Evolutionary conservation across 192 early-diverging fungal genomes (phyloP), one percentile per base, ranked within the genome.

Genomic region (Podila horticola): DNA sequence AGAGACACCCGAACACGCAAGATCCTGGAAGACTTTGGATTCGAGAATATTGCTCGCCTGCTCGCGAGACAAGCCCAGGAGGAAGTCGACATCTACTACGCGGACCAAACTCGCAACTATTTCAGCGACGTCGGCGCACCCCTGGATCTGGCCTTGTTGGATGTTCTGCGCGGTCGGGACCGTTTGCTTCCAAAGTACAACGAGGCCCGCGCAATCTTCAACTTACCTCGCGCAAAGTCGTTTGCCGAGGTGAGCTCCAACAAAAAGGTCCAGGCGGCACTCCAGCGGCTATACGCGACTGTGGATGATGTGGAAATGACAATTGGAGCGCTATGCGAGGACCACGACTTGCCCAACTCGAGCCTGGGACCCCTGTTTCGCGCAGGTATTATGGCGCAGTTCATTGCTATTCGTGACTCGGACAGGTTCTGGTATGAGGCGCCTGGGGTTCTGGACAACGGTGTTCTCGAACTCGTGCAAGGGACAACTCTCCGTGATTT

Each of bases 341-440:
- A 74, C 49, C 69, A 49, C 57, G 34, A 64, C 29, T 13, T 64
- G 29, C 62, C 62, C 15, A 31, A 10, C 24, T 45, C 29, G 31
- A 41, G 62, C 62, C 11, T 64, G 41, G 34, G 28, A 24, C 33
- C 28, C 12, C 11, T 64, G 26, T 63, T 38, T 19, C 38, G 38
- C 20, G 62, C 62, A 9, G n/a, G 62, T 11, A 64, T 64, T 12
- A 45, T 71, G 45, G 20, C 84, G 33, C 85, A 91, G 45, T 89
- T 90, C 64, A 22, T 41, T 3, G 67, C 74, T 13, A 36, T 89
- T n/a, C 62, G 88, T 7, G 89, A 75, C 34, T 83, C 82, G 3
- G 88, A 89, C 63, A 61, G 79, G 34, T 87, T 72, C 57, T 89
- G 88, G 88, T 89, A 88, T 64, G 86, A 89, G 71, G 69, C 62